These are phyloP conservation scores for Peronospora tabacina DNA, from an alignment of 352 stramenopile genomes.

Conservation along the genomic window DNA sequence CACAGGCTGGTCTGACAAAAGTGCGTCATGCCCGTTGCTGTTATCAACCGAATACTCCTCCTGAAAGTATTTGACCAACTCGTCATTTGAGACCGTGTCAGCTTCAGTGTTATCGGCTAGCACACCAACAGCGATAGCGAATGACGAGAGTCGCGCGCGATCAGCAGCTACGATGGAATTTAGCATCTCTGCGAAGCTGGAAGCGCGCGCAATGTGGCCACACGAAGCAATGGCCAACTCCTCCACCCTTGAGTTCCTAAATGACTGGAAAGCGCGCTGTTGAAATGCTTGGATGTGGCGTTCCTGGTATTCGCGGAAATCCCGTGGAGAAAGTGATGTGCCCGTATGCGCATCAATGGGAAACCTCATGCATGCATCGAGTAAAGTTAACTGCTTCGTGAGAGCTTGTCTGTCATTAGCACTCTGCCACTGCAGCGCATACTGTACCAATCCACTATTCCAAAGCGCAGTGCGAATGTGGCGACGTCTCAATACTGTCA, in stretches of 20 bases:
- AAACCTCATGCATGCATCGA: constrained; percentile 67
- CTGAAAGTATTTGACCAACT: constrained; percentile 48
- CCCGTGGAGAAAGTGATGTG: constrained; percentile 39
- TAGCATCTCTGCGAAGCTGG: constrained; percentile 41
- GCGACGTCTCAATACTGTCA: constrained; percentile 51
- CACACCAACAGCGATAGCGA: constrained; percentile 45
- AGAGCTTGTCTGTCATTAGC: constrained; percentile 39
- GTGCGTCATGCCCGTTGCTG: constrained; percentile 9
- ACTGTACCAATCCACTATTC: constrained; percentile 33
- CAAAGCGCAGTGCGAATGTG: constrained; percentile 45
- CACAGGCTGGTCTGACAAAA: constrained; percentile 27
- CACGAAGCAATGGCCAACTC: constrained; percentile 53
- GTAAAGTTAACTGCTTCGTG: constrained; percentile 49
- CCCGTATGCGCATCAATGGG: constrained; percentile 83
- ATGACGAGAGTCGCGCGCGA: constrained; percentile 23
- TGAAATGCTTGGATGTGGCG: constrained; percentile 70
- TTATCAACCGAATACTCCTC: constrained; percentile 43
- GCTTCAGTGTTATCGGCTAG: constrained; percentile 34
- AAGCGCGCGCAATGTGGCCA: constrained; percentile 36
- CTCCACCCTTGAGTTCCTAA: constrained; percentile 42
- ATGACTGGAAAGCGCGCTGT: constrained; percentile 41
- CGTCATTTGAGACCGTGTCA: constrained; percentile 21
- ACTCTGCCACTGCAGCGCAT: constrained; percentile 33
- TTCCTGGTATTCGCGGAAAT: constrained; percentile 43
- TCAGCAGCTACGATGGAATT: constrained; percentile 27